Percentiles rank a stretch among this genome's conserved stretches.
Evolutionary conservation across 768 basidiomycete genomes (phyloP).

Genomic region (Naganishia antarctica): DNA sequence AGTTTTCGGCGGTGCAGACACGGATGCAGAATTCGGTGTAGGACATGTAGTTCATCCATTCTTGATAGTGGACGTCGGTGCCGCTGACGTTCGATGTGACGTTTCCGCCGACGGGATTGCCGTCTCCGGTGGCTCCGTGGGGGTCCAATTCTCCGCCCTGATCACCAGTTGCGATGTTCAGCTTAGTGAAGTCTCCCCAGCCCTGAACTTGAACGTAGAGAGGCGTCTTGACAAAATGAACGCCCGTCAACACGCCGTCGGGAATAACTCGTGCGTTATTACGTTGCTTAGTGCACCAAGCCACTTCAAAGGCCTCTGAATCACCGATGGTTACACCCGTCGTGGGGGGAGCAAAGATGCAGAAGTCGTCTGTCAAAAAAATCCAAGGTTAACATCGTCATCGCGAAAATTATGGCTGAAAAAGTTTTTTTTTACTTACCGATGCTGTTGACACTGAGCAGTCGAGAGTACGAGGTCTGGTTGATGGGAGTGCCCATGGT

Average conservation of each 20-base stretch:
- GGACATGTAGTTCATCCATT: constrained; percentile 54
- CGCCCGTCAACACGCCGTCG: constrained; percentile 53
- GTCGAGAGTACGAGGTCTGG: constrained; percentile 45
- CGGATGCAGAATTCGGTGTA: constrained; percentile 54
- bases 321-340: constrained; percentile 16
- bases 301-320: constrained; percentile 32
- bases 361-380: constrained; percentile 47
- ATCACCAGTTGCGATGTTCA: constrained; percentile 51
- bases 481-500: constrained; percentile 46
- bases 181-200: constrained; percentile 52
- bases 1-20: constrained; percentile 53
- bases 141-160: constrained; percentile 29
- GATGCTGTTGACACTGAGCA: constrained; percentile 47
- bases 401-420: too few species aligned
- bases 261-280: constrained; percentile 53
- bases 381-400: too few species aligned
- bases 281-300: constrained; percentile 52
- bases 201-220: constrained; percentile 55
- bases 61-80: constrained; percentile 50
- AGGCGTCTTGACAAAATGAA: constrained; percentile 54
- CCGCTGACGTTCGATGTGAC: constrained; percentile 49
- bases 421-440: too few species aligned
- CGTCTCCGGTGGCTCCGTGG: constrained; percentile 44
- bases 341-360: constrained; percentile 24
- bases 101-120: constrained; percentile 51